Conservation (phyloP, 2,329 filamentous ascomycete genomes). For the Annulohypoxylon truncatum region DNA sequence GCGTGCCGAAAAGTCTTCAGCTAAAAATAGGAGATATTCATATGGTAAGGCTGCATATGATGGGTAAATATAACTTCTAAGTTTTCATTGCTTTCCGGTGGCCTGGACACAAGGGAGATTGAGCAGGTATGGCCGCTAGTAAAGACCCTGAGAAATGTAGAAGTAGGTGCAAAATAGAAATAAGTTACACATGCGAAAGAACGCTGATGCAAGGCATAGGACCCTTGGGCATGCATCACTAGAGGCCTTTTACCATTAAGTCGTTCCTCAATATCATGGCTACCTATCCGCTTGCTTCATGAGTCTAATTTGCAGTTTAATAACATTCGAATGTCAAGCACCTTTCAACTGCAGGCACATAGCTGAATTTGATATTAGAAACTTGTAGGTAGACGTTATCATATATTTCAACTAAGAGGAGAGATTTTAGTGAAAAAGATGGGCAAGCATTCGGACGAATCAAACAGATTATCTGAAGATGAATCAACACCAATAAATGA, state of each 20-base stretch:
- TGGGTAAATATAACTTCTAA: background rate
- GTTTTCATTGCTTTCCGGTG: background rate
- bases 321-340: no score
- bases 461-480: no score
- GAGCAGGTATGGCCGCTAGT: background rate
- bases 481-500: no score
- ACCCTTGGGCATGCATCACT: background rate
- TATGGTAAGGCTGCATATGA: background rate
- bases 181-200: background rate
- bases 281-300: background rate
- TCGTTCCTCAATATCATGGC: background rate
- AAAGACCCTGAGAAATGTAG: background rate
- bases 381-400: no score
- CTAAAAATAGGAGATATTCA: background rate
- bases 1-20: slow-evolving; percentile 6
- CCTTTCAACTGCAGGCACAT: no score
- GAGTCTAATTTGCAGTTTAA: background rate
- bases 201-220: background rate
- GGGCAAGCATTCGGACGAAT: no score
- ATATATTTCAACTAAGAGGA: no score
- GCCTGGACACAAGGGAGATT: background rate
- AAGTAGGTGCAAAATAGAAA: background rate
- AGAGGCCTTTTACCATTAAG: background rate
- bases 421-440: no score
- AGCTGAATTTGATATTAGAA: no score